phyloP scores from a whole-genome alignment of 805 yeast genomes.

The Maudiozyma bulderi region DNA sequence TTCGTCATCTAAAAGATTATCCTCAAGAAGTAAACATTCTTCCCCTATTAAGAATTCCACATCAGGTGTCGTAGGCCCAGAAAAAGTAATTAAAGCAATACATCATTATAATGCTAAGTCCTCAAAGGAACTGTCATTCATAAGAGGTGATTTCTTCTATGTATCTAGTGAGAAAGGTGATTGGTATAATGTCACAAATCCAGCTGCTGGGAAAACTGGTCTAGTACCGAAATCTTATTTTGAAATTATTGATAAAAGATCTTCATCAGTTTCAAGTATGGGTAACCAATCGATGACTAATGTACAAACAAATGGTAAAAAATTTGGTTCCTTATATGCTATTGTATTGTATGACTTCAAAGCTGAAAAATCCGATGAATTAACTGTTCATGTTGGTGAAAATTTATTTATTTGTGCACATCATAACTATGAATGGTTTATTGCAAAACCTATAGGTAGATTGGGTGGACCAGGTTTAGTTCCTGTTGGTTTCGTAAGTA shows the following conservation, averaged over 20 bases:
- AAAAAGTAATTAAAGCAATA: slow-evolving; percentile 74
- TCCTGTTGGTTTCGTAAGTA: slow-evolving; percentile 81
- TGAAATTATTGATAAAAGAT: slow-evolving; percentile 61
- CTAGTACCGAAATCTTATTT: slow-evolving; percentile 82
- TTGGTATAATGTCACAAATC: slow-evolving; percentile 87
- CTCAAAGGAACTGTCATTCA: slow-evolving; percentile 69
- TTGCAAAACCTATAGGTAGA: slow-evolving; percentile 90
- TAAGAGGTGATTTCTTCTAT: slow-evolving; percentile 81
- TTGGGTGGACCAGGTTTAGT: slow-evolving; percentile 96
- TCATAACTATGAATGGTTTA: slow-evolving; percentile 94
- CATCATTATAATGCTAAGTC: slow-evolving; percentile 70
- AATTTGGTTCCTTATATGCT: slow-evolving; percentile 57
- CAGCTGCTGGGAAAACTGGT: slow-evolving; percentile 66
- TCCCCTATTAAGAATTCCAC: slow-evolving; percentile 8
- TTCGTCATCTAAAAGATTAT: background rate
- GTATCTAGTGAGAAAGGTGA: slow-evolving; percentile 56
- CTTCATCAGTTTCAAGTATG: slow-evolving; percentile 13
- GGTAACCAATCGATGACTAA: background rate
- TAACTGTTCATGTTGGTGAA: slow-evolving; percentile 78
- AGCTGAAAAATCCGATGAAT: slow-evolving; percentile 73
- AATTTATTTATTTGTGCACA: slow-evolving; percentile 90
- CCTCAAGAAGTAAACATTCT: slow-evolving; percentile 3
- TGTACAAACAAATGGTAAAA: slow-evolving; percentile 7
- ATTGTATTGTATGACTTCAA: slow-evolving; percentile 75
- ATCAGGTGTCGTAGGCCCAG: slow-evolving; percentile 35